A percentile compares a stretch with the other conserved stretches of the same genome.
Evolutionary conservation across 768 basidiomycete species (phyloP).

Genomic region (Pleurotus tuber-regium): DNA sequence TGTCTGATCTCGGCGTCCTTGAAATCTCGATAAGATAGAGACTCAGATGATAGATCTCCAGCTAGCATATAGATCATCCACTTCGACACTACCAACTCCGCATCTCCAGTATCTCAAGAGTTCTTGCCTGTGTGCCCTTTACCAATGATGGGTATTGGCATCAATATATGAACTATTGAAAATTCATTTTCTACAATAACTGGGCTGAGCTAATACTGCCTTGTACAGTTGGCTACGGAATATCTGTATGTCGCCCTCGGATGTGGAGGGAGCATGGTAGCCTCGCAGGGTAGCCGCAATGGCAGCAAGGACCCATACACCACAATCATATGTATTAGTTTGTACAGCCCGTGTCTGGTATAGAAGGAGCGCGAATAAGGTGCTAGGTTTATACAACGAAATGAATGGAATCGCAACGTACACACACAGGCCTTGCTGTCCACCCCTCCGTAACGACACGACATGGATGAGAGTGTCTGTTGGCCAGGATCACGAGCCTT

Average conservation of each 20-base stretch:
- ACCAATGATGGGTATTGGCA: too few relatives aligned
- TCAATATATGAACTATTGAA: too few relatives aligned
- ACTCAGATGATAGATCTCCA: too few relatives aligned
- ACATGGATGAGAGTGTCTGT: not conserved
- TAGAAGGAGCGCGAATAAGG: not conserved
- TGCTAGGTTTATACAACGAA: too few relatives aligned
- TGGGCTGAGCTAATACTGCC: not conserved
- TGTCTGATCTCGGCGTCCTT: too few relatives aligned
- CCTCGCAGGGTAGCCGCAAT: constrained; percentile 10
- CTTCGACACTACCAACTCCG: too few relatives aligned
- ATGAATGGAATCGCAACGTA: not conserved
- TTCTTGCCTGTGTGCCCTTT: too few relatives aligned
- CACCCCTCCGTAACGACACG: not conserved
- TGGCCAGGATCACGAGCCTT: not conserved
- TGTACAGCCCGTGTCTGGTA: not conserved
- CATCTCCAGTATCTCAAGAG: too few relatives aligned
- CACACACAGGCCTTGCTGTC: not conserved
- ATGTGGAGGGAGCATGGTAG: not conserved
- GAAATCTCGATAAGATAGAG: too few relatives aligned
- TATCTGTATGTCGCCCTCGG: not conserved
- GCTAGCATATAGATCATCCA: too few relatives aligned
- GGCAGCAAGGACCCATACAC: constrained; percentile 7
- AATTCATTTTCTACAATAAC: too few relatives aligned
- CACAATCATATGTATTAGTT: constrained; percentile 9
- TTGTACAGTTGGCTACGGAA: not conserved